Base-by-base conservation (phyloP, 176 grass and related monocot genomes). In the Zoysia japonica region DNA sequence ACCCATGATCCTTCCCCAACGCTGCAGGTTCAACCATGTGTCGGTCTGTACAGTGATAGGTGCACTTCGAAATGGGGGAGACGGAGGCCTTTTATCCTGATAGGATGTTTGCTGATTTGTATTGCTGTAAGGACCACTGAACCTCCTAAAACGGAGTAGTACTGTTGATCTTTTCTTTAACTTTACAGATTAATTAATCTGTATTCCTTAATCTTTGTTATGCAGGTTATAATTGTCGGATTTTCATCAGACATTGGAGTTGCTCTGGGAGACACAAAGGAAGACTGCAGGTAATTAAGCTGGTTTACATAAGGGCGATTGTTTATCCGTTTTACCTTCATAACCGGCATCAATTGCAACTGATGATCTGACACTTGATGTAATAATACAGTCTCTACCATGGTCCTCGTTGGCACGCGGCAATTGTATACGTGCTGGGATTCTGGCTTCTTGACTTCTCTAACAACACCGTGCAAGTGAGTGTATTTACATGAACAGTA, bases 371-470 rank as follows among this genome's bases (percentile, higher is more conserved):
- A 76, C 10, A 70, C 69, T 47, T 60, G 61, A 12, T 28, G 40
- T 73, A 7, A 28, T 28, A 28, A 47, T 86, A 36, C 63, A 97
- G 94, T 55, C 80, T 87, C 54, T 98, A 92, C 44, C 87, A 70
- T 82, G 96, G 96, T 16, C 64, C 86, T 68, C 89, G 92, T 10
- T 92, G 92, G 92, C 90, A 98, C 49, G 92, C 96, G 40, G 90
- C 92, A 40, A 81, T 93, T 53, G 73, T 98, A 44, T 98, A 85
- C 83, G 88, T 94, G 3, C 76, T 98, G 74, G 96, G 96, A 83
- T 98, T 98, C 80, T 97, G 94, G 94, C 49, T 97, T 17, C 87
- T 97, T 72, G 94, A 97, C 65, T 90, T 97, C 62, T 92, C 94
- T 45, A 97, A 97, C 78, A 97, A 97, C 62, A 81, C 91, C 9